Percentiles rank a stretch among this genome's conserved stretches.
Evolutionary conservation across 2,329 filamentous ascomycete genomes (phyloP).

Genomic region (Setomelanomma holmii): DNA sequence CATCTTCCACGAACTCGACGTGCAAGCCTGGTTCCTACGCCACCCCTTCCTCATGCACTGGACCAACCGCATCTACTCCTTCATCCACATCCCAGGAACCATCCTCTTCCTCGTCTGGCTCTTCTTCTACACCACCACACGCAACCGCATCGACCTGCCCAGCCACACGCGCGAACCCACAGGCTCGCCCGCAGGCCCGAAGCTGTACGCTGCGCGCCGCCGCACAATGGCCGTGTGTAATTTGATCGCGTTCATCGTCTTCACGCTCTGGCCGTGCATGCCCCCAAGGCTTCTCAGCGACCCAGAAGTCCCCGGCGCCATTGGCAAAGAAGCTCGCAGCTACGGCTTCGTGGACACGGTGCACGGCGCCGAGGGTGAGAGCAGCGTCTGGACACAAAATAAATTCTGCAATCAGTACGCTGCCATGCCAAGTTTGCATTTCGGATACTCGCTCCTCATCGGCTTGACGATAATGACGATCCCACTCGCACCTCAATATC

Average conservation of each 20-base stretch:
- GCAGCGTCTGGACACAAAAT: slow-evolving; percentile 75
- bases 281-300: slow-evolving; percentile 65
- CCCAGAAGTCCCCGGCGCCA: slow-evolving; percentile 58
- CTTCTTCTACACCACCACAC: slow-evolving; percentile 73
- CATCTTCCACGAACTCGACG: slow-evolving; percentile 69
- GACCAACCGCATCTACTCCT: slow-evolving; percentile 77
- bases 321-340: slow-evolving; percentile 66
- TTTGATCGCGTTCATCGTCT: slow-evolving; percentile 65
- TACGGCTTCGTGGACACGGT: slow-evolving; percentile 68
- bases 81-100: slow-evolving; percentile 79
- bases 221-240: slow-evolving; percentile 66
- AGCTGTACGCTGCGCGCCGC: slow-evolving; percentile 63
- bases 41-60: slow-evolving; percentile 67
- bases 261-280: slow-evolving; percentile 68
- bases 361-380: slow-evolving; percentile 64
- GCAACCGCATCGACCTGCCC: slow-evolving; percentile 56
- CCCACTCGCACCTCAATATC: slow-evolving; percentile 64
- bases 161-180: slow-evolving; percentile 37
- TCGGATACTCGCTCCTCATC: slow-evolving; percentile 77
- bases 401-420: slow-evolving; percentile 79
- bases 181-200: slow-evolving; percentile 56
- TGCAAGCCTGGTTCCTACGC: slow-evolving; percentile 66
- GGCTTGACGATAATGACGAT: slow-evolving; percentile 73
- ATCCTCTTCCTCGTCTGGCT: slow-evolving; percentile 73
- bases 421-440: slow-evolving; percentile 79